These are phyloP conservation scores for Cladosporium velox DNA, from an alignment of 2,329 filamentous ascomycete species.

Conservation along the genomic window DNA sequence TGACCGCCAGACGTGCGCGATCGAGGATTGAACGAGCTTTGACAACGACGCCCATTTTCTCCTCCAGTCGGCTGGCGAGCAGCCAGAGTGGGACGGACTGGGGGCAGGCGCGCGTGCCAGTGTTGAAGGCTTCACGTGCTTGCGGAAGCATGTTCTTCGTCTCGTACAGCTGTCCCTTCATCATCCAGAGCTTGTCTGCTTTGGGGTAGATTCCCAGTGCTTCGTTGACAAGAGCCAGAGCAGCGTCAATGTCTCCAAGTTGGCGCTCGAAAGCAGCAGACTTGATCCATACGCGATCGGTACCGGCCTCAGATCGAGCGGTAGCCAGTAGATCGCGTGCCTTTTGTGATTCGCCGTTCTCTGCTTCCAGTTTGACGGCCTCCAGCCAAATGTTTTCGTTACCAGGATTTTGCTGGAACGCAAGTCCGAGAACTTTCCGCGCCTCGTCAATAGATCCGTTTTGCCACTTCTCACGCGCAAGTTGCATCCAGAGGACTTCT, in stretches of 20 bases:
- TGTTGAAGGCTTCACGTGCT: slow-evolving; percentile 85
- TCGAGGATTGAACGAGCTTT: slow-evolving; percentile 95
- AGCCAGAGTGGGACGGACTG: slow-evolving; percentile 87
- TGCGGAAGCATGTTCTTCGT: slow-evolving; percentile 74
- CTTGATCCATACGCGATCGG: slow-evolving; percentile 96
- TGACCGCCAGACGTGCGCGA: slow-evolving; percentile 81
- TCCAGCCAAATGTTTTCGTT: slow-evolving; percentile 98
- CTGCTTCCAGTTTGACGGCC: slow-evolving; percentile 93
- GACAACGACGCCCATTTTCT: slow-evolving; percentile 77
- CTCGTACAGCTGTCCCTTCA: slow-evolving; percentile 98
- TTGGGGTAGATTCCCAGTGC: slow-evolving; percentile 84
- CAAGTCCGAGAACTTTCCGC: slow-evolving; percentile 78
- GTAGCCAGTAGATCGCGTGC: slow-evolving; percentile 79
- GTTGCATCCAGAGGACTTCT: slow-evolving; percentile 92
- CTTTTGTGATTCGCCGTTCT: slow-evolving; percentile 78
- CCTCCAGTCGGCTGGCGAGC: slow-evolving; percentile 83
- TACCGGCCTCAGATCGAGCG: slow-evolving; percentile 85
- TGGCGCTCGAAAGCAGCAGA: slow-evolving; percentile 91
- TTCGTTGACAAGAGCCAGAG: slow-evolving; percentile 83
- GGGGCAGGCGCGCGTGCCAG: slow-evolving; percentile 83
- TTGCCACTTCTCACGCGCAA: slow-evolving; percentile 93
- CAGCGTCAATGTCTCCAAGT: slow-evolving; percentile 73
- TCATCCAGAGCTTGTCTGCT: slow-evolving; percentile 91
- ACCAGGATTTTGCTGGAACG: slow-evolving; percentile 92
- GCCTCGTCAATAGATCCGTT: slow-evolving; percentile 85